phyloP scores from a whole-genome alignment of 129 eudicot species.

The Flaveria trinervia region DNA sequence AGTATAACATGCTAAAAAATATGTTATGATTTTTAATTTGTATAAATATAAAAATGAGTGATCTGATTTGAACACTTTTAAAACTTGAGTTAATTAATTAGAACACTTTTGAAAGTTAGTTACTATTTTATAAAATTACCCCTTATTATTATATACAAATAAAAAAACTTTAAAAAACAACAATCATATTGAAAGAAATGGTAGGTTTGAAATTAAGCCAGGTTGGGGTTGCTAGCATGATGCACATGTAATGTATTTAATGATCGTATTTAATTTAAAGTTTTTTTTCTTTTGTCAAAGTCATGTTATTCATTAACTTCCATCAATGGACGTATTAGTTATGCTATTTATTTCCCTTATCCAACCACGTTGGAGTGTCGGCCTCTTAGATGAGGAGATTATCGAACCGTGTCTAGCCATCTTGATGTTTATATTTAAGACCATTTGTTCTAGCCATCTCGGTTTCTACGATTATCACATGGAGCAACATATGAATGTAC shows the following conservation, averaged over 20 bases:
- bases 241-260: slow-evolving; percentile 21
- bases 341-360: slow-evolving; percentile 12
- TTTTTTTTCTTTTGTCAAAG: slow-evolving; percentile 11
- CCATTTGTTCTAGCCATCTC: background rate
- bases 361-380: slow-evolving; percentile 39
- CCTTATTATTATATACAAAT: no score
- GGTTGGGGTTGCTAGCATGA: slow-evolving; percentile 27
- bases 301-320: slow-evolving; percentile 28
- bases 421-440: background rate
- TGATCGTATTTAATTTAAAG: background rate
- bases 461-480: background rate
- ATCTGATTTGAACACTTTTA: no score
- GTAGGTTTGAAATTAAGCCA: slow-evolving; percentile 9
- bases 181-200: background rate
- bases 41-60: no score
- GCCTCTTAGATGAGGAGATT: slow-evolving; percentile 23
- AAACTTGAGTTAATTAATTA: no score
- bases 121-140: no score
- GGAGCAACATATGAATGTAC: background rate
- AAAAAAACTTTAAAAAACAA: background rate
- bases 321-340: slow-evolving; percentile 4
- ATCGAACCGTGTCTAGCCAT: background rate
- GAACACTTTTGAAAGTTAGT: no score
- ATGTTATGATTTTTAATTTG: no score
- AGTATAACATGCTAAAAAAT: no score